phyloP scores from a whole-genome alignment of 1,139 yeast species.

The Debaryomyces sp. region DNA sequence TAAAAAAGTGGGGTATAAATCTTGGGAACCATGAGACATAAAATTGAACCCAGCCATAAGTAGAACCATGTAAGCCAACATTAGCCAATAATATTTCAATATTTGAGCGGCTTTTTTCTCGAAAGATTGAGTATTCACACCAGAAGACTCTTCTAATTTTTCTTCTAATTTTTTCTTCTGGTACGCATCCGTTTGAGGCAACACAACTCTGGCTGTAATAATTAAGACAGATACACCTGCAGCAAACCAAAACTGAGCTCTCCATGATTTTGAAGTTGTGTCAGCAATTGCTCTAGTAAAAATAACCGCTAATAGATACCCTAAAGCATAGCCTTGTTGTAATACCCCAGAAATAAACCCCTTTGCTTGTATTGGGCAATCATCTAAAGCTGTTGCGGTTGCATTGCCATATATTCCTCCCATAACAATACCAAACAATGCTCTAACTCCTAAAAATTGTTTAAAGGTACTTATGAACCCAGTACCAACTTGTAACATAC shows the following conservation, averaged over 20 bases:
- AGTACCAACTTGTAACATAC: slow-evolving; percentile 41
- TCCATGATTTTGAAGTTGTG: slow-evolving; percentile 27
- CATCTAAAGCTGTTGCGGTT: slow-evolving; percentile 41
- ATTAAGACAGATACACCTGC: slow-evolving; percentile 30
- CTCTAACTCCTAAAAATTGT: slow-evolving; percentile 44
- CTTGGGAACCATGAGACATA: slow-evolving; percentile 76
- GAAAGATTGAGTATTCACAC: slow-evolving; percentile 6
- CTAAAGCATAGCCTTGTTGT: slow-evolving; percentile 49
- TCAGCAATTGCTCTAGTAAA: slow-evolving; percentile 41
- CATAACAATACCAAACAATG: slow-evolving; percentile 47
- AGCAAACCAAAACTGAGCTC: slow-evolving; percentile 33
- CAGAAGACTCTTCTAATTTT: slow-evolving; percentile 5
- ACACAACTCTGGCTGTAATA: slow-evolving; percentile 20
- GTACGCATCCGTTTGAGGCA: slow-evolving; percentile 15
- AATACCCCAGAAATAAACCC: slow-evolving; percentile 46
- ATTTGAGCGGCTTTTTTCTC: slow-evolving; percentile 11
- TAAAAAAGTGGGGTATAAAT: slow-evolving; percentile 67
- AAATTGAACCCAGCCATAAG: slow-evolving; percentile 43
- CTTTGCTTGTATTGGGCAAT: slow-evolving; percentile 38
- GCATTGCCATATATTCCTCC: slow-evolving; percentile 46
- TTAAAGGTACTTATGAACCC: slow-evolving; percentile 41
- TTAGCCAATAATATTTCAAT: slow-evolving; percentile 28
- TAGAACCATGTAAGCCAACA: slow-evolving; percentile 24
- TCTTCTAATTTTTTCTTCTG: slow-evolving; percentile 6
- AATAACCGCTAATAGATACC: slow-evolving; percentile 45